Evolutionary conservation across 1,139 yeast species (phyloP).

Genomic region (Protomyces pachydermus): DNA sequence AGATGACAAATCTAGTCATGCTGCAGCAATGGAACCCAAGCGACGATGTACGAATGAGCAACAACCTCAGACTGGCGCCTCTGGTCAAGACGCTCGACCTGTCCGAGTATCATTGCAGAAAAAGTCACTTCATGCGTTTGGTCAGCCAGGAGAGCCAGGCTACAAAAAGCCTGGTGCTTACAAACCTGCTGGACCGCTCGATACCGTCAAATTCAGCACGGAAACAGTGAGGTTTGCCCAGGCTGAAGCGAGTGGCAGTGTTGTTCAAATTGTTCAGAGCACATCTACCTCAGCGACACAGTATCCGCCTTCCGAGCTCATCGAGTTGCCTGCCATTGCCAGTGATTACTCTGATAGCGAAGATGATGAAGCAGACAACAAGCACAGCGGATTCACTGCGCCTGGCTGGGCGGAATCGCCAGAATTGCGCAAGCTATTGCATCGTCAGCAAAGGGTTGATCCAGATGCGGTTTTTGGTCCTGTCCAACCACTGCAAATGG

Average conservation of each 20-base stretch:
- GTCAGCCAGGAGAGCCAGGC: constrained; percentile 18
- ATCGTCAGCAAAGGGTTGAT: constrained; percentile 57
- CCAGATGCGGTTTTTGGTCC: constrained; percentile 77
- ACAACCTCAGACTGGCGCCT: constrained; percentile 13
- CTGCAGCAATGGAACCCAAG: constrained; percentile 23
- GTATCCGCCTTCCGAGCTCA: constrained; percentile 24
- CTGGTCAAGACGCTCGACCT: constrained; percentile 4
- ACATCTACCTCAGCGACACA: constrained; percentile 9
- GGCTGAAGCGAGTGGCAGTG: constrained; percentile 1
- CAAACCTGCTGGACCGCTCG: constrained; percentile 37
- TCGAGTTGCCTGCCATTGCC: constrained; percentile 46
- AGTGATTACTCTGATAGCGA: constrained; percentile 38
- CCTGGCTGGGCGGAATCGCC: constrained; percentile 73
- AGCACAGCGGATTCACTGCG: constrained; percentile 49
- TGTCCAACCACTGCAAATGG: constrained; percentile 61
- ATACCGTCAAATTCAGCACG: constrained; percentile 40
- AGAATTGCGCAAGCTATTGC: constrained; percentile 50
- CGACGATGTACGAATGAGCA: constrained; percentile 32
- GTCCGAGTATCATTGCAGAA: constrained; percentile 18
- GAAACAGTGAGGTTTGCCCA: constrained; percentile 39
- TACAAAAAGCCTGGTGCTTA: constrained; percentile 21
- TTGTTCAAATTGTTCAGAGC: constrained; percentile 21
- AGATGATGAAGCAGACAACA: constrained; percentile 50
- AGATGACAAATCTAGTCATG: neutral
- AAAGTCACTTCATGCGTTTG: constrained; percentile 10